These are phyloP conservation scores for Fusarium pseudonygamai DNA, from an alignment of 2,329 filamentous ascomycete genomes.

Conservation along the genomic window DNA sequence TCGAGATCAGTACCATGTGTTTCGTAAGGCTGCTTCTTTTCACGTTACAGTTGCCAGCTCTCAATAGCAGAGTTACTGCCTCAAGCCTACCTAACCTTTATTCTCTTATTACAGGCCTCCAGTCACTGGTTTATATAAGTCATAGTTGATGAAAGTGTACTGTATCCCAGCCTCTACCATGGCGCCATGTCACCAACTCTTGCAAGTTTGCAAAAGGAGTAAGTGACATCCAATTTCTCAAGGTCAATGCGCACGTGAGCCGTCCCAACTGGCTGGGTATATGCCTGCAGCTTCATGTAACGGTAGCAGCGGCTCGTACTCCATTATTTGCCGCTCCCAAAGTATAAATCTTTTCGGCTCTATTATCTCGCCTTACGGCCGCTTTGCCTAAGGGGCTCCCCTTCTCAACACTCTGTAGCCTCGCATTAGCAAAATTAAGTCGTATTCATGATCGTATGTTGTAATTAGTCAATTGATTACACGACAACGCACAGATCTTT, in stretches of 20 bases:
- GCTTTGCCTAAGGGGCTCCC: fast-evolving
- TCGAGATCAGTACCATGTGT: neutral
- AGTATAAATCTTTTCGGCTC: neutral
- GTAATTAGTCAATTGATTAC: neutral
- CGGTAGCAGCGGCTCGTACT: neutral
- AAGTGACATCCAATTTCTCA: neutral
- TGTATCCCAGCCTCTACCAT: neutral
- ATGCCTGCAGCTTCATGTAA: neutral
- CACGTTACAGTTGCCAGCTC: no score
- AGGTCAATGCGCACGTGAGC: neutral
- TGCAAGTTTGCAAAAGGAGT: neutral
- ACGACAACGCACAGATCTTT: neutral
- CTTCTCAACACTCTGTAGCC: fast-evolving
- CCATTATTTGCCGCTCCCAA: neutral
- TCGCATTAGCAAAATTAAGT: no score
- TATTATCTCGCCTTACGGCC: neutral
- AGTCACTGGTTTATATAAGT: fast-evolving
- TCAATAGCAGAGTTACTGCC: no score
- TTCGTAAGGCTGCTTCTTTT: neutral
- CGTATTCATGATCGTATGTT: no score
- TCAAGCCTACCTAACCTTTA: no score
- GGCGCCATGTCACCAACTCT: no score
- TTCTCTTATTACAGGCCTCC: no score
- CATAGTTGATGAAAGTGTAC: no score
- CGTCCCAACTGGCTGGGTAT: neutral